A percentile compares a stretch with the other conserved stretches of the same genome.
These are phyloP conservation scores for Aspergillus brunneoviolaceus DNA, from an alignment of 2,329 filamentous ascomycete genomes.

Conservation along the genomic window DNA sequence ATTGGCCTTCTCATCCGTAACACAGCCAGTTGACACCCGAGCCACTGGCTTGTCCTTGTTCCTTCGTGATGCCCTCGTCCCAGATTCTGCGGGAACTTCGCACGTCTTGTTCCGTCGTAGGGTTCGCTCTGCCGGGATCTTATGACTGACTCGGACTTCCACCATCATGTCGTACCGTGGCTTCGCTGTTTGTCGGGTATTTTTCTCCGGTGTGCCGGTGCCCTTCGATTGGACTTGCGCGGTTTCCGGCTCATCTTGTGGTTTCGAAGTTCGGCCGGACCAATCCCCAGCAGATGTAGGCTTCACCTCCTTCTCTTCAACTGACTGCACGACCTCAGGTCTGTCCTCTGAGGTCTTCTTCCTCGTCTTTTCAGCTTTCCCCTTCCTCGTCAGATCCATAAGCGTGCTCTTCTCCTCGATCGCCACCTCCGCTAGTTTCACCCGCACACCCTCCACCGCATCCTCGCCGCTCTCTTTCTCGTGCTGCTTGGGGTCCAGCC, in stretches of 20 bases:
- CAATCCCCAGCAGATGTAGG: background rate
- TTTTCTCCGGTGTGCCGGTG: slow-evolving; percentile 1
- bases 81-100: slow-evolving; percentile 5
- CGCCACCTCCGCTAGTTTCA: slow-evolving; percentile 29
- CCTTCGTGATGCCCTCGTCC: slow-evolving; percentile 16
- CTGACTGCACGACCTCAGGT: background rate
- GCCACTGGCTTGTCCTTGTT: slow-evolving; percentile 22
- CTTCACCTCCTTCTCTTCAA: background rate
- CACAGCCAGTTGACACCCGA: slow-evolving; percentile 33
- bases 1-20: slow-evolving; percentile 35
- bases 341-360: background rate
- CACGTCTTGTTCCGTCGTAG: background rate
- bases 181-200: background rate
- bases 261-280: background rate
- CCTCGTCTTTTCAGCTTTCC: background rate
- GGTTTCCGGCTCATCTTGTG: background rate
- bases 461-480: slow-evolving; percentile 10
- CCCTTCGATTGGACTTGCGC: background rate
- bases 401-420: slow-evolving; percentile 20
- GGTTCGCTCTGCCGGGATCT: background rate
- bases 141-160: slow-evolving; percentile 28
- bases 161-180: slow-evolving; percentile 27
- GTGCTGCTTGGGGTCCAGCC: background rate
- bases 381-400: background rate
- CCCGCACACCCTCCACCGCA: slow-evolving; percentile 24